A percentile compares a stretch with the other conserved stretches of the same genome.
These are phyloP conservation scores for Plenodomus tracheiphilus DNA, from an alignment of 2,329 filamentous ascomycete species.

Conservation along the genomic window DNA sequence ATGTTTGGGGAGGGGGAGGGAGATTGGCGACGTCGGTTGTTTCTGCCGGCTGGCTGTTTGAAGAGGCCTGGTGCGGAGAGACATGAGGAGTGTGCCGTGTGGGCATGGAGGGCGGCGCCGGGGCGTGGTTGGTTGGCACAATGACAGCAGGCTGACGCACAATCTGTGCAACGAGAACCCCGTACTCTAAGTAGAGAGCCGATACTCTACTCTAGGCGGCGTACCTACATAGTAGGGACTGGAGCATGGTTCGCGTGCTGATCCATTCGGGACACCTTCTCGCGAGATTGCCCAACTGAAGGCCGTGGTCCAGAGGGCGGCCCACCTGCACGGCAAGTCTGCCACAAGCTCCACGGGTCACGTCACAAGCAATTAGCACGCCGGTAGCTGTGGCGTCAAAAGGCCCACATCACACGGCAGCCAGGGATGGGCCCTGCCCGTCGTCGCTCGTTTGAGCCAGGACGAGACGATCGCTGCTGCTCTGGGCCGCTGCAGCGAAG, in stretches of 20 bases:
- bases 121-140: constrained; percentile 9
- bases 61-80: neutral
- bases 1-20: too few relatives aligned
- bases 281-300: neutral
- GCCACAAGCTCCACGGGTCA: constrained; percentile 9
- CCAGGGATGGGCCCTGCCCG: constrained; percentile 8
- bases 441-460: constrained; percentile 14
- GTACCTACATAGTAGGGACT: too few relatives aligned
- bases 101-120: constrained; percentile 7
- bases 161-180: neutral
- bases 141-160: constrained; percentile 3
- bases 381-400: constrained; percentile 18
- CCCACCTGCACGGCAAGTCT: neutral
- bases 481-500: neutral
- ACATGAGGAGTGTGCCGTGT: constrained; percentile 2
- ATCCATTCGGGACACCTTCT: constrained; percentile 3
- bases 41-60: neutral
- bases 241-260: neutral
- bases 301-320: too few relatives aligned
- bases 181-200: neutral
- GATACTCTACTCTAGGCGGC: too few relatives aligned
- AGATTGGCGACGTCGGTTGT: too few relatives aligned
- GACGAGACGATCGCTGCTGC: constrained; percentile 17
- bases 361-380: constrained; percentile 8
- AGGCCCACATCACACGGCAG: constrained; percentile 1